These are phyloP conservation scores for Talaromyces proteolyticus DNA, from an alignment of 495 filamentous ascomycete species.

Conservation along the genomic window DNA sequence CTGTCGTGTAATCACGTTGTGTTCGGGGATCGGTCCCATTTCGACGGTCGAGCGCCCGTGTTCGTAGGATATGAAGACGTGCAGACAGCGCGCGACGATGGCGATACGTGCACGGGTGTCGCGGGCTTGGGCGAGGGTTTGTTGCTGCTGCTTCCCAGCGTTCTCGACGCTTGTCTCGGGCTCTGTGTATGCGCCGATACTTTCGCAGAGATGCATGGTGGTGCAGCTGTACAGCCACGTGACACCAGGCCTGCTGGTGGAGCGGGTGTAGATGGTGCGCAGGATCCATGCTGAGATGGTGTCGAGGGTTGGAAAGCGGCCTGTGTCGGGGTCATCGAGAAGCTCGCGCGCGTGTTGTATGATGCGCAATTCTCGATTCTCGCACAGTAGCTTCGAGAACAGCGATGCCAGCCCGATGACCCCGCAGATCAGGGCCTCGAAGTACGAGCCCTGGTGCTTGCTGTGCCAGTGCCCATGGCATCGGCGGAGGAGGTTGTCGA, in stretches of 20 bases:
- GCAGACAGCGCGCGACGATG: conserved; percentile 28
- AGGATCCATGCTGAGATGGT: conserved; percentile 35
- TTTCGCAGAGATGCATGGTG: conserved; percentile 37
- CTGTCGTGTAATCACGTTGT: conserved; percentile 8
- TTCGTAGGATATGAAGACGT: conserved; percentile 30
- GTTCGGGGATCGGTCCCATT: conserved; percentile 1
- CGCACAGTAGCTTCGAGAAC: conserved; percentile 17
- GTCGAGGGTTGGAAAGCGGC: conserved; percentile 19
- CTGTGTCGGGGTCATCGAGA: conserved; percentile 24
- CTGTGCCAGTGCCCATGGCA: conserved; percentile 21
- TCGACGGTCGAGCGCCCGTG: conserved; percentile 27
- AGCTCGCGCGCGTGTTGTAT: conserved; percentile 25
- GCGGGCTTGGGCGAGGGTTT: conserved; percentile 5
- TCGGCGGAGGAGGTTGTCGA: conserved; percentile 12
- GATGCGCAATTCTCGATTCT: conserved; percentile 20
- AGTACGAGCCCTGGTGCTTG: conserved; percentile 14
- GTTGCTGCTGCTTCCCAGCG: background rate
- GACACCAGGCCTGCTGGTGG: conserved; percentile 31
- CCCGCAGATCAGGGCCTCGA: conserved; percentile 29
- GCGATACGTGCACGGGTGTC: conserved; percentile 19
- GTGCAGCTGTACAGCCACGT: conserved; percentile 36
- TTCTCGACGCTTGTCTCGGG: conserved; percentile 9
- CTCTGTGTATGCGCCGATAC: conserved; percentile 33
- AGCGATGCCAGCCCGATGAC: conserved; percentile 26
- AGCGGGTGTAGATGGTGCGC: conserved; percentile 30